Evolutionary conservation across 257 asterid species (phyloP), one percentile per base, ranked within the genome.

Genomic region (Paulownia fortunei): DNA sequence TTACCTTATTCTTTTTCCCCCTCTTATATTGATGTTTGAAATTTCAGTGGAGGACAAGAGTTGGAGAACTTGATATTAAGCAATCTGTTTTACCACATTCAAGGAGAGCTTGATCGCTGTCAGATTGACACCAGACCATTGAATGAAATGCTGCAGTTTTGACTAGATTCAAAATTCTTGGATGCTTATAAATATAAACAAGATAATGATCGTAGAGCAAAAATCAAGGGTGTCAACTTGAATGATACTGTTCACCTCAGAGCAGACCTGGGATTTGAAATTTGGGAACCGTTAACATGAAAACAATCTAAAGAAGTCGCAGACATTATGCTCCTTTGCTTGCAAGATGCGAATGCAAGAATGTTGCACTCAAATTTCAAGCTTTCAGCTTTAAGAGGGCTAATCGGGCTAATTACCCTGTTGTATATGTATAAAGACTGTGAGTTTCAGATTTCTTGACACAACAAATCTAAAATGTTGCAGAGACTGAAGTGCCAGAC

Each of bases 31-130:
- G 23, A 27, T n/a, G 19, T 75, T 73, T 87, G 76, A 69, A 41
- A 60, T 79, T 87, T 72, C 90, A 92, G 97, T 84, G 92, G 82
- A 77, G 97, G 90, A 74, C 84, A 86, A 32, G 97, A 91, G 60
- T 34, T 87, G 80, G 92, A 89, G 74, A 78, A 80, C 72, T 85
- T 92, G 82, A 85, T 94, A 52, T 82, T 92, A 68, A 87, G 82
- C 70, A 97, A 94, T 79, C 88, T 94, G 70, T 92, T 87, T 84
- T 91, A 90, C 87, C 96, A 88, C 81, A 89, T 94, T 59, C 91
- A 84, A 85, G 98, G 97, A 78, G 97, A 92, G 92, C 85, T 92
- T 83, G 92, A 91, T 74, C 97, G 98, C 42, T 91, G 97, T 76
- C 84, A 75, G 41, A 91, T 92, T 64, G 92, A 89, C 74, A 93